Evolutionary conservation across 2,329 filamentous ascomycete genomes (phyloP), one percentile per base, ranked within the genome.

Genomic region (Laburnicola sp.): DNA sequence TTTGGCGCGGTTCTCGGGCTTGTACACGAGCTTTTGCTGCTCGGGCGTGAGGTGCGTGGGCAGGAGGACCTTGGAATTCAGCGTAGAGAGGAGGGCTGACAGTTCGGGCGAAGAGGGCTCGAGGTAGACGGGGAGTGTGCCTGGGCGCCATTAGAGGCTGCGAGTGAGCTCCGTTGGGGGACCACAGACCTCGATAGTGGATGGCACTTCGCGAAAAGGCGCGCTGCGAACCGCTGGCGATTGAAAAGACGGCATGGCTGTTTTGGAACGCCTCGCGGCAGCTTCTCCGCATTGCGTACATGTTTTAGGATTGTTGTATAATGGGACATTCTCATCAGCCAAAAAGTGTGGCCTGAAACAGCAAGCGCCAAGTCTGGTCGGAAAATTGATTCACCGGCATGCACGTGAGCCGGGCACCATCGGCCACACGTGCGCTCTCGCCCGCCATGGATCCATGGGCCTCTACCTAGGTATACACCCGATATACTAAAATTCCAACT

Each of bases 31-130:
- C 51, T 70, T 65, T 27, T 68, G 60, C 56, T 79, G 75, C 34
- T 68, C 66, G 11, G 60, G 54, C 50, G 66, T 72, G 45, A 80
- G 71, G 60, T 77, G 74, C 5, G 49, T 49, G 10, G 77, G 77
- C 22, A 79, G 69, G 51, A 80, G 71, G 58, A 79, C 62, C 44
- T 75, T 74, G 39, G 65, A 66, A 54, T 78, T 77, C 45, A 78
- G 63, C 7, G 56, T 66, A 4, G 64, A 56, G 50, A 80, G 74
- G 31, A 76, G 55, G 21, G 60, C 43, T 43, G 75, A 64, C 48
- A 80, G 74, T 38, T 75, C 70, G 42, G 73, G 64, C 10, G 69
- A 70, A 7, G 75, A 71, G 8, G 76, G 69, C 31, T 72, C 60
- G 43, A 65, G 59, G 68, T 78, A 80, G 37, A 60, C 58, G 16